These are phyloP conservation scores for Alloascoidea africana DNA, from an alignment of 805 yeast species.

Conservation along the genomic window DNA sequence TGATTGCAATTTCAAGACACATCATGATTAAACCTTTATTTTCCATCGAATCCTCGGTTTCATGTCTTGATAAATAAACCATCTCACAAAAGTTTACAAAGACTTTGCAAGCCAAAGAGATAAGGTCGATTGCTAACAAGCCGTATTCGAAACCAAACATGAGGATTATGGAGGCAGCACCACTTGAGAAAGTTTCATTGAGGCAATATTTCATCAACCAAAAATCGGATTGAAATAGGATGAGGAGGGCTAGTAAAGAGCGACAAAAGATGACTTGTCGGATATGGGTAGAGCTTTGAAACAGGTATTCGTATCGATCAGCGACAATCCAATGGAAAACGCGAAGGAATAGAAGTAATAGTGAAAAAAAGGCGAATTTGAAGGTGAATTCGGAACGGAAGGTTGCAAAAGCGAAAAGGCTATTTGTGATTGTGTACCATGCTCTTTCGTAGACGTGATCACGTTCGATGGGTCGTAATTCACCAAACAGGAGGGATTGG, in stretches of 20 bases:
- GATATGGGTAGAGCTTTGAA: slow-evolving; percentile 21
- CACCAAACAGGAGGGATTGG: slow-evolving; percentile 52
- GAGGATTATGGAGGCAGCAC: slow-evolving; percentile 25
- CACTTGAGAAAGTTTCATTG: slow-evolving; percentile 29
- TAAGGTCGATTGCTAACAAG: slow-evolving; percentile 38
- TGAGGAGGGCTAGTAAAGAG: neutral
- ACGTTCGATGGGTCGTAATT: slow-evolving; percentile 54
- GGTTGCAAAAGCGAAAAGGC: slow-evolving; percentile 38
- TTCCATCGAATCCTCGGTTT: slow-evolving; percentile 63
- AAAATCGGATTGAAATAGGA: slow-evolving; percentile 14
- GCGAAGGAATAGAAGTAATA: slow-evolving; percentile 34
- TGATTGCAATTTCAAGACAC: slow-evolving; percentile 29
- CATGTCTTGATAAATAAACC: slow-evolving; percentile 24
- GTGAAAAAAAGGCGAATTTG: slow-evolving; percentile 25
- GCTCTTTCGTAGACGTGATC: slow-evolving; percentile 59
- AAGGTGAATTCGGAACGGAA: slow-evolving; percentile 32
- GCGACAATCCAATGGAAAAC: slow-evolving; percentile 65
- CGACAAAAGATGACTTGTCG: neutral
- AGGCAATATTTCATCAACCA: slow-evolving; percentile 11
- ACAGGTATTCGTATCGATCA: slow-evolving; percentile 33
- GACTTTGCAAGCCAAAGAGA: slow-evolving; percentile 30
- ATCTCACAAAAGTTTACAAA: slow-evolving; percentile 42
- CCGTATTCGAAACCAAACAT: slow-evolving; percentile 70
- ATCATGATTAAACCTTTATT: slow-evolving; percentile 44
- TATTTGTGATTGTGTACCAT: slow-evolving; percentile 47